Evolutionary conservation across 169 alveolate species (phyloP).

Genomic region (Eimeria maxima): DNA sequence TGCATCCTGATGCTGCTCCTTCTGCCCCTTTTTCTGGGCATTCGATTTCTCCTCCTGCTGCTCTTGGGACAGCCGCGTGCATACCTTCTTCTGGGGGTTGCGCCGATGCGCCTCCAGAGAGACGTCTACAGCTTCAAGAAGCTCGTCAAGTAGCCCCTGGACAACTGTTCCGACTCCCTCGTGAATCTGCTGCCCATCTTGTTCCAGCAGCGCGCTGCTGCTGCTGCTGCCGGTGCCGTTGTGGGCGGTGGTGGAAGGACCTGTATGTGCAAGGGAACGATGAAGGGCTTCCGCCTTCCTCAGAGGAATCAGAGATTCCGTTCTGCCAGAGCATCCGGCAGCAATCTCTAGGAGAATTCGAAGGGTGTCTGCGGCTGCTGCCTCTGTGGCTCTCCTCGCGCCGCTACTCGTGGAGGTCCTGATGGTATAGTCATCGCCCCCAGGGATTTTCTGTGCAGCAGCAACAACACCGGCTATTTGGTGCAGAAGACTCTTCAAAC

Average conservation of each 20-base stretch:
- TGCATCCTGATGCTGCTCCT: constrained; percentile 28
- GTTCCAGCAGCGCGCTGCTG: constrained; percentile 20
- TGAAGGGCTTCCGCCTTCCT: constrained; percentile 9
- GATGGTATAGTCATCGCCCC: constrained; percentile 74
- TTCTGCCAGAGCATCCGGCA: not conserved
- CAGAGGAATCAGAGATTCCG: not conserved
- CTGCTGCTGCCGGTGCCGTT: not conserved
- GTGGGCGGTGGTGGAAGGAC: not conserved
- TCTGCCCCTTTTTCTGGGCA: constrained; percentile 3
- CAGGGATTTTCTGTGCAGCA: constrained; percentile 59
- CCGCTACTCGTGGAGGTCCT: constrained; percentile 21
- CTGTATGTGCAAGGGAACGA: constrained; percentile 8
- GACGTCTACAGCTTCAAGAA: constrained; percentile 71
- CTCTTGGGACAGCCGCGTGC: constrained; percentile 15
- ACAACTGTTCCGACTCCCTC: constrained; percentile 21
- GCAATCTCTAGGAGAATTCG: constrained; percentile 27
- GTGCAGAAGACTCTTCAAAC: constrained; percentile 33
- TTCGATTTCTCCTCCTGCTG: constrained; percentile 32
- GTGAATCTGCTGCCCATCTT: constrained; percentile 33
- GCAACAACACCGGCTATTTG: constrained; percentile 54
- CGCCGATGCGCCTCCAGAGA: constrained; percentile 54
- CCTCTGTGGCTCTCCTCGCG: constrained; percentile 54
- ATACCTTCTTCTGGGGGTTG: constrained; percentile 22
- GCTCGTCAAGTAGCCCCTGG: constrained; percentile 76
- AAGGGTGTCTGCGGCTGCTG: constrained; percentile 78